Percentiles rank a stretch among this genome's conserved stretches.
Evolutionary conservation across 192 early-diverging fungal genomes (phyloP).

Genomic region (Glomus cerebriforme): DNA sequence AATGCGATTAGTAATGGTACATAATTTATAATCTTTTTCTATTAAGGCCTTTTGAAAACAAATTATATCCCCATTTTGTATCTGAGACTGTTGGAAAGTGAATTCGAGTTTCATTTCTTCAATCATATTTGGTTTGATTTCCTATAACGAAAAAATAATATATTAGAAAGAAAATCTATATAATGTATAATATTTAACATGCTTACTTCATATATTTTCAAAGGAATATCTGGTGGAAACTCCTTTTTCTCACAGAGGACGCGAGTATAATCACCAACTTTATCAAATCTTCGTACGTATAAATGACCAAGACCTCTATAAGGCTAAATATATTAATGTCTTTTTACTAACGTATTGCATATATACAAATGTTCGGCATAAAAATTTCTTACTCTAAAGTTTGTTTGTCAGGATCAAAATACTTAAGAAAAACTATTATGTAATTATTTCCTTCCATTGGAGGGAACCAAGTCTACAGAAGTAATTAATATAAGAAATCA

Average conservation of each 20-base stretch:
- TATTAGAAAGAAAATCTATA: not conserved
- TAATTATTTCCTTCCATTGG: constrained; percentile 28
- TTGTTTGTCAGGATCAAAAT: constrained; percentile 68
- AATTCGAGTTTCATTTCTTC: constrained; percentile 66
- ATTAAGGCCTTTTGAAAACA: constrained; percentile 69
- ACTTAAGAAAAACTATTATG: constrained; percentile 83
- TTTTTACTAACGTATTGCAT: no score
- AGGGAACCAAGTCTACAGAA: constrained; percentile 13
- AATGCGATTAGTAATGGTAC: no score
- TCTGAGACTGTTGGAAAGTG: constrained; percentile 75
- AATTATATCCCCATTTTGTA: constrained; percentile 95
- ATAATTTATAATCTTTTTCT: constrained; percentile 47
- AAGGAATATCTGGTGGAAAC: constrained; percentile 56
- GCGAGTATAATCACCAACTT: constrained; percentile 67
- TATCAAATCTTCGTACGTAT: constrained; percentile 49
- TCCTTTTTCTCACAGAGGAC: constrained; percentile 53
- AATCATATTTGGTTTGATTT: constrained; percentile 94
- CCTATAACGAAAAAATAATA: constrained; percentile 48
- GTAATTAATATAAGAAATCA: not conserved
- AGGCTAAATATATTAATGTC: not conserved
- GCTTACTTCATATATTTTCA: constrained; percentile 67
- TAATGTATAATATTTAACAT: not conserved
- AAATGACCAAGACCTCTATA: constrained; percentile 57
- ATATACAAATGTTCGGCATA: not conserved
- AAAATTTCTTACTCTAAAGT: constrained; percentile 57